phyloP scores from a whole-genome alignment of 345 rosid genomes.

The Moricandia moricandioides region DNA sequence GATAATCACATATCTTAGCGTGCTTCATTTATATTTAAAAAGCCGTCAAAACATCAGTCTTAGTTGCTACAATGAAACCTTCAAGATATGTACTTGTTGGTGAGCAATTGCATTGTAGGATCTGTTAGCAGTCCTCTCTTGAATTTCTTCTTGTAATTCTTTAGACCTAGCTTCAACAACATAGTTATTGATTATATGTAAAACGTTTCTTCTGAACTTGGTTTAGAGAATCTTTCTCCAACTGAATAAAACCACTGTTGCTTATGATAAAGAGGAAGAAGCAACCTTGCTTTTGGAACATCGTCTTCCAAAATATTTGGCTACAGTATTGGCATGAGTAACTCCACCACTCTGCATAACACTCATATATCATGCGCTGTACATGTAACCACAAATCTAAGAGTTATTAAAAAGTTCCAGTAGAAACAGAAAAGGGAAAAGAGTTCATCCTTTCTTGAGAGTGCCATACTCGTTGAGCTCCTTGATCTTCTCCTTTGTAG shows the following conservation, averaged over 20 bases:
- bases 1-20: conserved; percentile 79
- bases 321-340: conserved; percentile 56
- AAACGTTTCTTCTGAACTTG: conserved; percentile 50
- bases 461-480: conserved; percentile 37
- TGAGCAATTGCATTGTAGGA: conserved; percentile 74
- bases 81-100: conserved; percentile 54
- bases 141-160: conserved; percentile 83
- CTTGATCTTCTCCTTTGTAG: conserved; percentile 67
- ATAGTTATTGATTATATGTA: conserved; percentile 58
- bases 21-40: conserved; percentile 42
- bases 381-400: not conserved
- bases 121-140: conserved; percentile 79
- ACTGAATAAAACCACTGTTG: conserved; percentile 34
- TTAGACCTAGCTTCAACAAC: conserved; percentile 68
- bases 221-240: conserved; percentile 65
- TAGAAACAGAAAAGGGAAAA: not conserved
- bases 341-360: conserved; percentile 30
- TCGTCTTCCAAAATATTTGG: conserved; percentile 54
- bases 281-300: conserved; percentile 38
- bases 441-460: too few relatives aligned
- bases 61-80: conserved; percentile 16
- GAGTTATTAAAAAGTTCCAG: not conserved
- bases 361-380: not conserved
- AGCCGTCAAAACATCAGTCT: not conserved
- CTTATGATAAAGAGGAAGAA: conserved; percentile 23